Percentiles rank a stretch among this genome's conserved stretches.
These are phyloP conservation scores for Wickerhamomyces queroliae DNA, from an alignment of 805 yeast genomes.

Conservation along the genomic window DNA sequence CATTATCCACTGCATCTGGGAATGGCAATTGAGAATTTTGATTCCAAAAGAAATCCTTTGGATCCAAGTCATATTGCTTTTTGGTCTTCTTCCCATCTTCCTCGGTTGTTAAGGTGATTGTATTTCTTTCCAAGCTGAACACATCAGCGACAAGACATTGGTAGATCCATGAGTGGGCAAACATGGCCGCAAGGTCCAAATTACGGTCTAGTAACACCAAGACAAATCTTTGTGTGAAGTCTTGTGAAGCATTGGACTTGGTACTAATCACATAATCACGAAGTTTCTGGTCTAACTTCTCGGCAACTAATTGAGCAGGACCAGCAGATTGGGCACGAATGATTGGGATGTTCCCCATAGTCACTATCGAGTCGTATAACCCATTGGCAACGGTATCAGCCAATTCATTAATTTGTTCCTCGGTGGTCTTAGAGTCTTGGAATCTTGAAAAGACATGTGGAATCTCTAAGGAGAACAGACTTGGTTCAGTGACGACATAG, in stretches of 20 bases:
- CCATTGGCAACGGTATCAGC: slow-evolving; percentile 77
- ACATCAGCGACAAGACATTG: slow-evolving; percentile 95
- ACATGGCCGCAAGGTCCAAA: slow-evolving; percentile 88
- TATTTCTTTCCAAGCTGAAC: slow-evolving; percentile 73
- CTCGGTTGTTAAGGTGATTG: slow-evolving; percentile 54
- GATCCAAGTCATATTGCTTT: slow-evolving; percentile 82
- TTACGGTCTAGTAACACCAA: slow-evolving; percentile 81
- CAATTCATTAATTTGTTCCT: slow-evolving; percentile 60
- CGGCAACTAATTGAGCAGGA: slow-evolving; percentile 92
- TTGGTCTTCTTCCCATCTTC: slow-evolving; percentile 32
- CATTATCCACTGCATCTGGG: slow-evolving; percentile 98
- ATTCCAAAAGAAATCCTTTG: slow-evolving; percentile 89
- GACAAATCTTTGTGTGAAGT: slow-evolving; percentile 57
- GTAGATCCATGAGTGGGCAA: slow-evolving; percentile 96
- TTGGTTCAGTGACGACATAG: slow-evolving; percentile 89
- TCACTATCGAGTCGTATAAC: slow-evolving; percentile 70
- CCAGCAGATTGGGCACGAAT: slow-evolving; percentile 90
- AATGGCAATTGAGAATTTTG: slow-evolving; percentile 83
- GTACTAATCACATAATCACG: slow-evolving; percentile 80
- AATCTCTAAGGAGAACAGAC: slow-evolving; percentile 74
- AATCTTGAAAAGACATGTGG: slow-evolving; percentile 60
- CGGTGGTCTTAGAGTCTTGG: slow-evolving; percentile 67
- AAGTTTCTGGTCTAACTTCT: slow-evolving; percentile 73
- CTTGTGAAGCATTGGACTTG: slow-evolving; percentile 22
- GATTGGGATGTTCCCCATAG: slow-evolving; percentile 77